phyloP scores from a whole-genome alignment of 805 yeast genomes.

The Kodamaea laetipori region DNA sequence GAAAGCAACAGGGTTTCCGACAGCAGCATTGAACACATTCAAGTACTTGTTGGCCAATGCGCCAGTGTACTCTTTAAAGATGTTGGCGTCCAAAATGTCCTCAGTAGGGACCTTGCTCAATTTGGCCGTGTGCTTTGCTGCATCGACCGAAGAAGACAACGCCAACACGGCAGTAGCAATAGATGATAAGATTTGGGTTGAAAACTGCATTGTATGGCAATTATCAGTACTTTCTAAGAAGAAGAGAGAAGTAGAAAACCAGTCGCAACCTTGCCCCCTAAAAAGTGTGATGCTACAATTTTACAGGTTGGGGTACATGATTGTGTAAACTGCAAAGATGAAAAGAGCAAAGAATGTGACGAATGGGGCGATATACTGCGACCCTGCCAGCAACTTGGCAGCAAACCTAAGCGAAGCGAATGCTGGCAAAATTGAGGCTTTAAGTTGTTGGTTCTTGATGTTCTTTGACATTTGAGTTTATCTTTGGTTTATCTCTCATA shows the following conservation, averaged over 20 bases:
- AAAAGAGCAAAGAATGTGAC: background rate
- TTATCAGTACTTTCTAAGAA: background rate
- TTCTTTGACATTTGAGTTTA: no score
- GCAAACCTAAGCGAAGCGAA: no score
- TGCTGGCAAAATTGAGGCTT: no score
- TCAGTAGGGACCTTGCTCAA: constrained; percentile 60
- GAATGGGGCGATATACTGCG: background rate
- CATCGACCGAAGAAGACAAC: constrained; percentile 41
- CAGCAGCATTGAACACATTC: constrained; percentile 44
- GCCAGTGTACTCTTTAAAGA: constrained; percentile 54
- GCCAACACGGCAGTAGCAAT: constrained; percentile 44
- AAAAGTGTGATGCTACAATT: constrained; percentile 8
- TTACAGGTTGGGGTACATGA: constrained; percentile 7
- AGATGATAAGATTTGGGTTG: constrained; percentile 42
- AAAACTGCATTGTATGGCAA: constrained; percentile 30
- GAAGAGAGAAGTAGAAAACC: constrained; percentile 8
- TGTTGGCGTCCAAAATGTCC: constrained; percentile 54
- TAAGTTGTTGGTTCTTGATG: no score
- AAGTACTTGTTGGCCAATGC: constrained; percentile 66
- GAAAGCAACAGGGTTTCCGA: constrained; percentile 27
- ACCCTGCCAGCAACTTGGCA: no score
- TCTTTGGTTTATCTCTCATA: no score
- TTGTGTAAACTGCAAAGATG: background rate
- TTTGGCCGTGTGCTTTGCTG: constrained; percentile 55
- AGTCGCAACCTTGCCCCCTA: constrained; percentile 7